Conservation (phyloP, 1,284 basidiomycete species). For the Naganishia cerealis region DNA sequence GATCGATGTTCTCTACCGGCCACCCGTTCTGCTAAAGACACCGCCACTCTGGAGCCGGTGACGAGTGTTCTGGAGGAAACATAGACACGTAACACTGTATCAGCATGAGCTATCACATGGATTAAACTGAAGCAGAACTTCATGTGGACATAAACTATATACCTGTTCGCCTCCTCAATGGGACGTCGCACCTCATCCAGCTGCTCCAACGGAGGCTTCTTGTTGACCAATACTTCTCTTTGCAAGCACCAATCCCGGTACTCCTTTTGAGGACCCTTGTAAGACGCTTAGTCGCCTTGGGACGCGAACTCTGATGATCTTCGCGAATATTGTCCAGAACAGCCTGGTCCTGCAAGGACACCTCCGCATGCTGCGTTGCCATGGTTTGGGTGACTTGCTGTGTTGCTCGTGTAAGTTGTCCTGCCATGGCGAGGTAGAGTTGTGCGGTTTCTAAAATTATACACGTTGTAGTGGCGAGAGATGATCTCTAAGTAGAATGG, state of each 20-base stretch:
- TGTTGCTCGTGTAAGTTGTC: background rate
- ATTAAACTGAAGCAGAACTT: background rate
- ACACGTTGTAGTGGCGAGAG: background rate
- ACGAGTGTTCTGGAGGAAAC: constrained; percentile 1
- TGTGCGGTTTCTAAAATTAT: background rate
- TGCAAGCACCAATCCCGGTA: background rate
- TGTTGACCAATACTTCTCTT: background rate
- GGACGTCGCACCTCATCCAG: constrained; percentile 4
- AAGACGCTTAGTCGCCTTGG: constrained; percentile 10
- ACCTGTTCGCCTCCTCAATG: constrained; percentile 9
- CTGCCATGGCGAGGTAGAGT: background rate
- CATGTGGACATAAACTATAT: background rate
- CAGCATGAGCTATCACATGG: background rate
- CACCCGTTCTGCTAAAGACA: background rate
- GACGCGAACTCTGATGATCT: constrained; percentile 1
- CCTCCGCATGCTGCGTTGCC: background rate
- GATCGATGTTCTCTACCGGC: background rate
- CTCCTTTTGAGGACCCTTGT: constrained; percentile 1
- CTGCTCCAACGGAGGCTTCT: constrained; percentile 9
- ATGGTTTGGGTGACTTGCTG: background rate
- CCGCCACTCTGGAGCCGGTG: background rate
- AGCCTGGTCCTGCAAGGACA: constrained; percentile 5
- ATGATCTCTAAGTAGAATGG: background rate
- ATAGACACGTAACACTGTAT: no score
- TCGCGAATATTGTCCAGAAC: constrained; percentile 1